A percentile compares a stretch with the other conserved stretches of the same genome.
Conservation (phyloP, 495 filamentous ascomycete genomes). For the Lasiosphaeriaceae sp. region DNA sequence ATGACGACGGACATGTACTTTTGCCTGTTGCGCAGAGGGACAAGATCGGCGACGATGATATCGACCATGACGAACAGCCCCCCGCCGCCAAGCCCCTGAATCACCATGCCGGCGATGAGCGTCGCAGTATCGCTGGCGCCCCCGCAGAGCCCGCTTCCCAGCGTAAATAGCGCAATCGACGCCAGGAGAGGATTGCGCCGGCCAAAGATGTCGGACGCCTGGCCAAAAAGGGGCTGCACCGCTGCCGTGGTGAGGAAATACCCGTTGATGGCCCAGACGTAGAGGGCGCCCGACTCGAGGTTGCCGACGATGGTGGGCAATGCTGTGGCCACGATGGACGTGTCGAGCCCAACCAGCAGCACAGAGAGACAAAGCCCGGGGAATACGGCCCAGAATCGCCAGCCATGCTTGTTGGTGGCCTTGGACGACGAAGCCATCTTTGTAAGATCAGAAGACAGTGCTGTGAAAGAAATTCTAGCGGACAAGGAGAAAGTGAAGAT, state of each 20-base stretch:
- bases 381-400: background rate
- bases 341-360: background rate
- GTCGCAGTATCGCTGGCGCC: conserved; percentile 40
- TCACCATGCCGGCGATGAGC: conserved; percentile 68
- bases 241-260: conserved; percentile 29
- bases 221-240: conserved; percentile 20
- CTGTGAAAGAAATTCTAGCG: no score
- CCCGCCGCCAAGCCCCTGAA: conserved; percentile 78
- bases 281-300: conserved; percentile 27
- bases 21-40: conserved; percentile 61
- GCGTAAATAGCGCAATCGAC: conserved; percentile 33
- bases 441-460: no score
- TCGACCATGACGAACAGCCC: conserved; percentile 74
- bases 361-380: background rate
- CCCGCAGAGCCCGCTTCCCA: conserved; percentile 44
- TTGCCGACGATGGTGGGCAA: background rate
- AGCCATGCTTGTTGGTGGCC: no score
- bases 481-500: no score
- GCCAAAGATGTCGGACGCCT: conserved; percentile 22
- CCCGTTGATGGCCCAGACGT: conserved; percentile 42
- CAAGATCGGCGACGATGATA: conserved; percentile 65
- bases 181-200: conserved; percentile 14
- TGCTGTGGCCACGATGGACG: background rate
- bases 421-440: no score
- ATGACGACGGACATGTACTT: conserved; percentile 37